Evolutionary conservation across 306 rosid species (phyloP), one percentile per base, ranked within the genome.

Genomic region (Cucurbita ficifolia): DNA sequence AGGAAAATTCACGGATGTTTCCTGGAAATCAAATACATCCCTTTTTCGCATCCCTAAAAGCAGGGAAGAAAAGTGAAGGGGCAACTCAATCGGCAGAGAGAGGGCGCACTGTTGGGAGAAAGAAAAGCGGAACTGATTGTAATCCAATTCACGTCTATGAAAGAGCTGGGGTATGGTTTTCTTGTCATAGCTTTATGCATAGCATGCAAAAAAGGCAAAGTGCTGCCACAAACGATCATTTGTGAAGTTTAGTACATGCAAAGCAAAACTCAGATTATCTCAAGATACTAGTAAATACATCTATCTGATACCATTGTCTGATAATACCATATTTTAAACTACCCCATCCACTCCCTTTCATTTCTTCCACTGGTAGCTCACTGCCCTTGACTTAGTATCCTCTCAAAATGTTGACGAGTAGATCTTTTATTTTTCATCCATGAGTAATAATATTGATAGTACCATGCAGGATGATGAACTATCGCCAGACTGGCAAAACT

Each of bases 141-240:
- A 81, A 82, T 33, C 85, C 93, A 62, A 87, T 92, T 79, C 97
- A 92, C 42, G 96, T 92, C 56, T 89, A 82, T 84, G 97, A 92
- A 71, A 83, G 51, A 19, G 76, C 63, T 76, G 77, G 53, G 88
- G 98, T 88, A 85, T 62, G 75, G 33, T 60, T 50, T 69, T 74
- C 70, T 29, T 24, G 48, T 33, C 38, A 60, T 29, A 21, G 65
- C 70, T 53, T 63, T 79, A 60, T 58, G 63, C 19, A 73, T 10
- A 72, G 53, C 75, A n/a, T 70, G 35, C 42, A 1, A 68, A n/a
- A 6, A 68, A 51, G 39, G 51, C 61, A 21, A 36, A 39, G 68
- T 18, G n/a, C 42, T 19, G 73, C 18, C 40, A 21, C 40, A 43
- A 19, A 68, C n/a, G 21, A 24, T 67, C 24, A 40, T 22, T 46